Base-by-base conservation (phyloP, 108 stramenopile genomes). In the Cylindrotheca fusiformis region DNA sequence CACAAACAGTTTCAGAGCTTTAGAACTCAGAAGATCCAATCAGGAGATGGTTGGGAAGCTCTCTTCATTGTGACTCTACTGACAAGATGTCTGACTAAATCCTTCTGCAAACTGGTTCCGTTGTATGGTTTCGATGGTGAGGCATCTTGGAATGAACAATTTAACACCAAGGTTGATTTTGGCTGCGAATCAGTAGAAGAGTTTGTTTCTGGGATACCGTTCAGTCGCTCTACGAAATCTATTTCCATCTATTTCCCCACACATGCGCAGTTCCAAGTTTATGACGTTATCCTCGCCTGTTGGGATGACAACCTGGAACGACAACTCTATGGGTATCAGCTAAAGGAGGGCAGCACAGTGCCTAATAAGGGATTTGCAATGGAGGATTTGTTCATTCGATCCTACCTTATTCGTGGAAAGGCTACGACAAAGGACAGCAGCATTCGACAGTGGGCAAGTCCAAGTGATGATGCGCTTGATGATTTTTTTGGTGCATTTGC, bases 1-100 rank as follows among this genome's bases (percentile, higher is more conserved):
- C 10, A 52, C n/a, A n/a, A 29, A 30, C 20, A 30, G 12, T 55
- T 6, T 19, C 10, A 29, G 23, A 8, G 30, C 8, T 5, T 55
- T 6, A 6, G 5, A 12, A 25, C 28, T 25, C 27, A 24, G 6
- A 55, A 55, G 55, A 4, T 12, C 12, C 6, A 55, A 29, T 55
- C 55, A 30, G 55, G 55, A 29, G 55, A 55, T 25, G 55, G 10
- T 10, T 55, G 55, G 55, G 55, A 55, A 20, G 55, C 27, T 6
- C 55, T 55, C 6, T 55, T 55, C 19, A 29, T 55, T 20, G 6
- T 55, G 12, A 12, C 30, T 55, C 28, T 55, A 12, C 23, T 55
- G 5, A 29, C 28, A 6, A 25, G 55, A 19, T 55, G 55, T 20
- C 10, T 55, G 12, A 30, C 55, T 6, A 30, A 30, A 20, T 14